Evolutionary conservation across 2,329 filamentous ascomycete genomes (phyloP).

Genomic region (Corniculantispora saksenae): DNA sequence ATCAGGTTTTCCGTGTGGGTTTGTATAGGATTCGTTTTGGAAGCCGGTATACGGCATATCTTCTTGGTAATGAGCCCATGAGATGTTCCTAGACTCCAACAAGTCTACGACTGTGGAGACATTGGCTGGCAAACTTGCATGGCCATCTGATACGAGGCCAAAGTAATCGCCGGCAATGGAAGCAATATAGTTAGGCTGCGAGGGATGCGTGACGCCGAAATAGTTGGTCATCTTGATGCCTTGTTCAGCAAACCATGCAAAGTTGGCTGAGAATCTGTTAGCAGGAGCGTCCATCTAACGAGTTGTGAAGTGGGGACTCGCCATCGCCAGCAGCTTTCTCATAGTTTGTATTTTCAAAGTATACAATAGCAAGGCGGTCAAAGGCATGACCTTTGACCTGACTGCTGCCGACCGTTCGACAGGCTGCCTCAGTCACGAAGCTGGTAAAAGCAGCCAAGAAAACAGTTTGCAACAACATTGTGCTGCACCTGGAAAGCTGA

Average conservation of each 20-base stretch:
- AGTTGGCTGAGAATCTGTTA: constrained; percentile 25
- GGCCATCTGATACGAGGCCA: constrained; percentile 66
- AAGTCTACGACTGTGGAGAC: constrained; percentile 67
- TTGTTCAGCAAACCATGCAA: constrained; percentile 29
- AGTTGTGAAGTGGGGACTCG: constrained; percentile 34
- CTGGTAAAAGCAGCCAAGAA: too few species aligned
- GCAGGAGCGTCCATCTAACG: neutral
- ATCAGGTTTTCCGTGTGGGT: constrained; percentile 66
- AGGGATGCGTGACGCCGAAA: constrained; percentile 68
- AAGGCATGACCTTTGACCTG: constrained; percentile 61
- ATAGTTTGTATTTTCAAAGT: constrained; percentile 76
- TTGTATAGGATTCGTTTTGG: constrained; percentile 63
- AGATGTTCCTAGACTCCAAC: constrained; percentile 63
- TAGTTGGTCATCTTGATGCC: constrained; percentile 38
- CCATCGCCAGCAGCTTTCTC: constrained; percentile 63
- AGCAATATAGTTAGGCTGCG: constrained; percentile 77
- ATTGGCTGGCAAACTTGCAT: constrained; percentile 59
- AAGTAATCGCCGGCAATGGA: constrained; percentile 71
- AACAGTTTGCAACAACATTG: too few species aligned
- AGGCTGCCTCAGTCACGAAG: too few species aligned
- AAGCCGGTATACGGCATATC: constrained; percentile 75
- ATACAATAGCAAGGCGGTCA: constrained; percentile 72
- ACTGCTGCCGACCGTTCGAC: too few species aligned
- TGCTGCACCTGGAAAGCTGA: too few species aligned
- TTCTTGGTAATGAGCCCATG: constrained; percentile 75